phyloP scores from a whole-genome alignment of 495 filamentous ascomycete species.

The Talaromyces proteolyticus region DNA sequence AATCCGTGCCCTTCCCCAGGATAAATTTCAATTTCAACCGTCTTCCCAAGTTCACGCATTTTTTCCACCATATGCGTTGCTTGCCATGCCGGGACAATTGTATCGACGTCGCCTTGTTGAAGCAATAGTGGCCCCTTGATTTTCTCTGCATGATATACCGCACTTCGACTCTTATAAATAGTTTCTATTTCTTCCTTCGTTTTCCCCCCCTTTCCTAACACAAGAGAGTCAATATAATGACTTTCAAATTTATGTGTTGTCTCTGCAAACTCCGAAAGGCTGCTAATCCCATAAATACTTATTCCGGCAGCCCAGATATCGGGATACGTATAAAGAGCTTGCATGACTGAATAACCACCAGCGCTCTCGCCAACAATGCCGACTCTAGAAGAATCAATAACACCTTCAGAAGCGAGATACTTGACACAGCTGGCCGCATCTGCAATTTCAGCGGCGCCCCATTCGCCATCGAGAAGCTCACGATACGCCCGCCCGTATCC shows the following conservation, averaged over 20 bases:
- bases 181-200: constrained; percentile 27
- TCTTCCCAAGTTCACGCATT: constrained; percentile 26
- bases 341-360: constrained; percentile 43
- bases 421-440: constrained; percentile 38
- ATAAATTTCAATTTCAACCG: constrained; percentile 37
- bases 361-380: constrained; percentile 42
- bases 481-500: constrained; percentile 43
- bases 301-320: constrained; percentile 33
- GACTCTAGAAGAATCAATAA: constrained; percentile 28
- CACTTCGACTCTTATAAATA: constrained; percentile 31
- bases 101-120: constrained; percentile 40
- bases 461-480: constrained; percentile 32
- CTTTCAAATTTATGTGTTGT: constrained; percentile 49
- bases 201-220: neutral
- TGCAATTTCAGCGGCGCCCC: constrained; percentile 36
- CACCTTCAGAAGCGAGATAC: constrained; percentile 23
- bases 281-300: constrained; percentile 38
- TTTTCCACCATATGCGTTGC: constrained; percentile 33
- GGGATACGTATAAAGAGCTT: constrained; percentile 24
- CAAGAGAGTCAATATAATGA: constrained; percentile 28
- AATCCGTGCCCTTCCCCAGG: constrained; percentile 42
- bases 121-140: constrained; percentile 40
- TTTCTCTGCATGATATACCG: constrained; percentile 34
- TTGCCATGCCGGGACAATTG: constrained; percentile 42
- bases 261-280: constrained; percentile 29